phyloP scores from a whole-genome alignment of 306 rosid genomes.

The Casuarina glauca region DNA sequence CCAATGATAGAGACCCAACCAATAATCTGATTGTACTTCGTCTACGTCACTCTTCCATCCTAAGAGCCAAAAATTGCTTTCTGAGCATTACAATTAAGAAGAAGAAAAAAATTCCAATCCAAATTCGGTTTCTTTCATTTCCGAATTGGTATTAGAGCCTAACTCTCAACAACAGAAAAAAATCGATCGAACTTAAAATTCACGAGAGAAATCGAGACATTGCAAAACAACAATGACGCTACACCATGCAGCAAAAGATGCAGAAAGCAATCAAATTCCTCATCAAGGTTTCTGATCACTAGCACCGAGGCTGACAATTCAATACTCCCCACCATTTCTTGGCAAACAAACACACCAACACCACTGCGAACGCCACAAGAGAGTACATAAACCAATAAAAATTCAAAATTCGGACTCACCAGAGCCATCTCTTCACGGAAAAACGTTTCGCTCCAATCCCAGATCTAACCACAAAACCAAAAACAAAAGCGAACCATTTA shows the following conservation, averaged over 20 bases:
- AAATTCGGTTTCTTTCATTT: too few species aligned
- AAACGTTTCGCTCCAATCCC: slow-evolving; percentile 34
- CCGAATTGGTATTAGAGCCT: background rate
- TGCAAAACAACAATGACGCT: too few species aligned
- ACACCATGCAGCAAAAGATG: background rate
- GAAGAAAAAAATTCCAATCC: too few species aligned
- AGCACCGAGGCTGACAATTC: background rate
- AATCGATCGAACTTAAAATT: background rate
- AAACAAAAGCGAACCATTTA: background rate
- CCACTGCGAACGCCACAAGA: background rate
- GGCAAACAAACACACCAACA: background rate
- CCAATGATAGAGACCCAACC: background rate
- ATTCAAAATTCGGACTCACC: slow-evolving; percentile 37
- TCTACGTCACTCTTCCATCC: background rate
- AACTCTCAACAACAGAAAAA: background rate
- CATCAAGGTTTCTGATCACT: background rate
- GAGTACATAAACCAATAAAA: background rate
- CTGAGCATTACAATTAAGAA: background rate
- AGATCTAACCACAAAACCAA: slow-evolving; percentile 45
- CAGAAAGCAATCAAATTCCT: background rate
- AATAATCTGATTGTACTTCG: background rate
- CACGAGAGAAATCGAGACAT: background rate
- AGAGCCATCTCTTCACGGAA: slow-evolving; percentile 55
- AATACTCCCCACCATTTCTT: background rate
- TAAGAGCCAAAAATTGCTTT: background rate